Conservation (phyloP, 2,329 filamentous ascomycete species). For the Penicillium sp. region DNA sequence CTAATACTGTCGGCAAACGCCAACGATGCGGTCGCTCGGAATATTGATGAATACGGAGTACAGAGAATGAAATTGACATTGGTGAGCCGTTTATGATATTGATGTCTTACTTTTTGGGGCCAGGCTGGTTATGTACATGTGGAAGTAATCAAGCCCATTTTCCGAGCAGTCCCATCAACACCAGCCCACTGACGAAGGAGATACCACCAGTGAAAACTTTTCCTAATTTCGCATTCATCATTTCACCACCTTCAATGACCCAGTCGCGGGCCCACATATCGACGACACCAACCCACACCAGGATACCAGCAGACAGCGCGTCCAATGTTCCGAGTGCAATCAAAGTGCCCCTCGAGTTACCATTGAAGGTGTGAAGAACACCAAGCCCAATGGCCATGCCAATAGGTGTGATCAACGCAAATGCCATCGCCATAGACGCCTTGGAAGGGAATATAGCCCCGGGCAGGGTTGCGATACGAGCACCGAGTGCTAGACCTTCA, state of each 20-base stretch:
- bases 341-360: slow-evolving; percentile 65
- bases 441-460: slow-evolving; percentile 39
- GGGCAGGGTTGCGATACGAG: slow-evolving; percentile 61
- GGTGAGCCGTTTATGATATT: background rate
- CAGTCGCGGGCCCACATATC: slow-evolving; percentile 79
- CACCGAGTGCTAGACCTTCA: slow-evolving; percentile 71
- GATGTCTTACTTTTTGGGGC: background rate
- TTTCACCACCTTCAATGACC: slow-evolving; percentile 58
- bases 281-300: slow-evolving; percentile 75
- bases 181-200: slow-evolving; percentile 60
- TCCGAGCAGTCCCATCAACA: slow-evolving; percentile 68
- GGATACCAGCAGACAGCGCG: slow-evolving; percentile 69
- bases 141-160: slow-evolving; percentile 62
- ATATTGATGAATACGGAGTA: background rate
- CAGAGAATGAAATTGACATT: background rate
- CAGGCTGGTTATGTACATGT: background rate
- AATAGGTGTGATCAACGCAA: slow-evolving; percentile 69
- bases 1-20: background rate
- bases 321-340: slow-evolving; percentile 71
- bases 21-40: background rate
- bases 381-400: slow-evolving; percentile 80
- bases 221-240: slow-evolving; percentile 50
- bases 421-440: slow-evolving; percentile 59
- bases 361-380: slow-evolving; percentile 68
- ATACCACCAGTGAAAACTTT: slow-evolving; percentile 52